Evolutionary conservation across 306 rosid species (phyloP).

Genomic region (Acacia confusa): DNA sequence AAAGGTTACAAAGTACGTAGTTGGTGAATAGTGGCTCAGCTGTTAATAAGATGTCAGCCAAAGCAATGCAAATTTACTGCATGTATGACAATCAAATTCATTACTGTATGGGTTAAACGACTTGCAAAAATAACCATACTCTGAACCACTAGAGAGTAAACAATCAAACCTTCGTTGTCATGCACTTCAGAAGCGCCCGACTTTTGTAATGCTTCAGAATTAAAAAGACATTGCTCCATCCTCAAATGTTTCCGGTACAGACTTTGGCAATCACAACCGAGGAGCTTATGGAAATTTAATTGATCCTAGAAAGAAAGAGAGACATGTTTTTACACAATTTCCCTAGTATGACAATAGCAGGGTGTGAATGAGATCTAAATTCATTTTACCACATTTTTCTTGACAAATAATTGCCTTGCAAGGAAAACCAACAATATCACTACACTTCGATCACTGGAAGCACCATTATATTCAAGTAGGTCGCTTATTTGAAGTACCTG

Average conservation of each 20-base stretch:
- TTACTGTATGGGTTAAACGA: neutral
- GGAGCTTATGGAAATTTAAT: slow-evolving; percentile 81
- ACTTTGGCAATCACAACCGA: slow-evolving; percentile 63
- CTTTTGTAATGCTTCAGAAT: slow-evolving; percentile 41
- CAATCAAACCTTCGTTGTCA: slow-evolving; percentile 55
- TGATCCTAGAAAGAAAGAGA: slow-evolving; percentile 52
- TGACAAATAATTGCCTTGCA: slow-evolving; percentile 77
- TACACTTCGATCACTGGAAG: slow-evolving; percentile 75
- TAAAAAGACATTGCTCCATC: slow-evolving; percentile 40
- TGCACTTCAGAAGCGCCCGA: slow-evolving; percentile 39
- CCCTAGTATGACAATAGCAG: slow-evolving; percentile 5
- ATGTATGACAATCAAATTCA: slow-evolving; percentile 11
- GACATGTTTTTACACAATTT: slow-evolving; percentile 4
- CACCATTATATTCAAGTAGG: slow-evolving; percentile 74
- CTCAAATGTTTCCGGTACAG: slow-evolving; percentile 45
- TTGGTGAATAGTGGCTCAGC: neutral
- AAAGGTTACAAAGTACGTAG: neutral
- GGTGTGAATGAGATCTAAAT: slow-evolving; percentile 2
- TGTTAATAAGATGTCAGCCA: slow-evolving; percentile 5
- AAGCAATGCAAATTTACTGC: slow-evolving; percentile 17
- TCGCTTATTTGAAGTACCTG: slow-evolving; percentile 94
- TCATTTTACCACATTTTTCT: slow-evolving; percentile 78
- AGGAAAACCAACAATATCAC: slow-evolving; percentile 88
- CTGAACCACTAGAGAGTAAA: slow-evolving; percentile 24
- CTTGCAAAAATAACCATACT: slow-evolving; percentile 10